These are phyloP conservation scores for Alternaria sp. DNA, from an alignment of 2,329 filamentous ascomycete genomes.

Conservation along the genomic window DNA sequence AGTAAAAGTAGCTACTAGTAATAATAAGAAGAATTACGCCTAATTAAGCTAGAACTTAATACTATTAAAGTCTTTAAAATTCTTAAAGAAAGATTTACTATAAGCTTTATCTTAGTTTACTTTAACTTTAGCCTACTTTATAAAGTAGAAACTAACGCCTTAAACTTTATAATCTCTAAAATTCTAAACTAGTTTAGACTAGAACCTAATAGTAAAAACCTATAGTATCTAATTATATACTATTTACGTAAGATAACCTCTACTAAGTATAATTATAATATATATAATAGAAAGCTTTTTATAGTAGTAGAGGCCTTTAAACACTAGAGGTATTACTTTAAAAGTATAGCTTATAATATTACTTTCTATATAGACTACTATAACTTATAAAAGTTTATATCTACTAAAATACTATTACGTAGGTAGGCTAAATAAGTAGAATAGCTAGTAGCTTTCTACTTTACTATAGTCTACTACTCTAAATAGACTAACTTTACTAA, in stretches of 20 bases:
- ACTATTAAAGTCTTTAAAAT: too few relatives aligned
- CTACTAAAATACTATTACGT: neutral
- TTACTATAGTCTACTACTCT: too few relatives aligned
- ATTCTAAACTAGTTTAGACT: neutral
- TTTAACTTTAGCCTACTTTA: neutral
- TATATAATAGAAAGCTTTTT: neutral
- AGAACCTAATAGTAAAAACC: neutral
- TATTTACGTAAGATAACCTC: neutral
- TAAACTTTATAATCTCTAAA: neutral
- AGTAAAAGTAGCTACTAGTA: neutral
- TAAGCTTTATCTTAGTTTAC: neutral
- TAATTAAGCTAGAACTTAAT: neutral
- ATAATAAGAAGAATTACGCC: neutral
- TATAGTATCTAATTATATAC: neutral
- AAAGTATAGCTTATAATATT: too few relatives aligned
- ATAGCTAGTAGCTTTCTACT: too few relatives aligned
- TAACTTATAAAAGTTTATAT: neutral
- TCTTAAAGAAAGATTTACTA: too few relatives aligned
- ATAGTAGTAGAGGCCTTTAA: neutral
- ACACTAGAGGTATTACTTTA: neutral
- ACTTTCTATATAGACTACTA: too few relatives aligned
- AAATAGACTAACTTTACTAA: too few relatives aligned
- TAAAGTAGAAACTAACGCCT: neutral
- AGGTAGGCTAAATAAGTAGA: neutral
- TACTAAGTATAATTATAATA: neutral